Evolutionary conservation across 2,329 filamentous ascomycete genomes (phyloP).

Genomic region (Neospermospora avenae): DNA sequence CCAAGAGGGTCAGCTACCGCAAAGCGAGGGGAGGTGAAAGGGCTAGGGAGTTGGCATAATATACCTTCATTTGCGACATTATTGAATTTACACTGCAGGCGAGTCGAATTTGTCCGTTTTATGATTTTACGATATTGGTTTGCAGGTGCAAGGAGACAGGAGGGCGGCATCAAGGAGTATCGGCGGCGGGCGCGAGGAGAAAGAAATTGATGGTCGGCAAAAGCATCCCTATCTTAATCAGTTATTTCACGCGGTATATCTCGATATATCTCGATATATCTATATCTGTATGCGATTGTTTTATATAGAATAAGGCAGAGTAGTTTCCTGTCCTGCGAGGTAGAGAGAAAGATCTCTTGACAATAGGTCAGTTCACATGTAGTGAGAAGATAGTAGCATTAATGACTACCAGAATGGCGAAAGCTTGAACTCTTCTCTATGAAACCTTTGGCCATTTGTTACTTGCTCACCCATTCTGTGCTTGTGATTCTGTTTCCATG

Average conservation of each 20-base stretch:
- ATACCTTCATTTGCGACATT: background rate
- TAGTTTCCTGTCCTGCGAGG: constrained; percentile 19
- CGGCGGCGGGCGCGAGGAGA: background rate
- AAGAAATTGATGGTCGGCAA: constrained; percentile 5
- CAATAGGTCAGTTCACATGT: background rate
- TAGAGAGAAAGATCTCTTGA: background rate
- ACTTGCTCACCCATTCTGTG: background rate
- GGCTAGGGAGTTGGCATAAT: background rate
- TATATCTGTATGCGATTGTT: background rate
- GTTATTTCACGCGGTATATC: constrained; percentile 10
- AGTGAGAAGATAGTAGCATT: constrained; percentile 21
- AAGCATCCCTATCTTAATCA: constrained; percentile 5
- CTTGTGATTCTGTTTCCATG: background rate
- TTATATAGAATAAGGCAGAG: constrained; percentile 18
- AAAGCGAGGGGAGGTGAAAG: background rate
- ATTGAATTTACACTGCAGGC: constrained; percentile 2
- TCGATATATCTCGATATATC: too few relatives aligned
- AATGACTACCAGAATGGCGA: constrained; percentile 10
- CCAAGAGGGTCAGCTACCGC: background rate
- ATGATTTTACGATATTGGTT: constrained; percentile 15
- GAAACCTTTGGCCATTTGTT: background rate
- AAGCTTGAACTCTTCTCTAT: constrained; percentile 7
- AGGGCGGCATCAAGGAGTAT: background rate
- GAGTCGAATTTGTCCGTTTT: constrained; percentile 3
- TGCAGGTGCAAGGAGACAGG: background rate